Evolutionary conservation across 1,284 basidiomycete species (phyloP).

Genomic region (Mycena sp.): DNA sequence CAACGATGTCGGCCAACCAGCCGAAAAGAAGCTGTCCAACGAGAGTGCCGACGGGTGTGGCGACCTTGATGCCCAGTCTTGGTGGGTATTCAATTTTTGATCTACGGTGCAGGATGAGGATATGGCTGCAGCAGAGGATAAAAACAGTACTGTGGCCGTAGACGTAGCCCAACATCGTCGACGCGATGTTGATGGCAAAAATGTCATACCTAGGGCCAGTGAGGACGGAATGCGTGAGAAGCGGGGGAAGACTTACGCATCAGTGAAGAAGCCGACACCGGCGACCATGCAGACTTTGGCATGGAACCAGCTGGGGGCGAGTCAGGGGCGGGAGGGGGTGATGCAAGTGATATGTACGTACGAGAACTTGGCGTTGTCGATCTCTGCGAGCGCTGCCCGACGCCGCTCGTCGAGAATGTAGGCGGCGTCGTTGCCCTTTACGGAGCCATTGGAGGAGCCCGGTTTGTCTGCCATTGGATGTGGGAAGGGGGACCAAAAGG

Average conservation of each 20-base stretch:
- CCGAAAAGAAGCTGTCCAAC: conserved; percentile 74
- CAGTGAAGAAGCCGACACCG: conserved; percentile 86
- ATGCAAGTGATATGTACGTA: neutral
- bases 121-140: neutral
- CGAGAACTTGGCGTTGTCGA: conserved; percentile 80
- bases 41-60: conserved; percentile 60
- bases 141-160: conserved; percentile 54
- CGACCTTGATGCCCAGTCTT: conserved; percentile 75
- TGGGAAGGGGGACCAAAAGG: neutral
- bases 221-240: neutral
- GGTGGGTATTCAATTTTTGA: conserved; percentile 52
- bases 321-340: neutral
- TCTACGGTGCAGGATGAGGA: neutral
- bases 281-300: conserved; percentile 78
- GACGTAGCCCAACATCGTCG: conserved; percentile 80
- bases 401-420: conserved; percentile 59
- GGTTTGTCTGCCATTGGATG: conserved; percentile 16
- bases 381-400: conserved; percentile 77
- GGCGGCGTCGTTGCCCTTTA: neutral
- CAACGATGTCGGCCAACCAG: conserved; percentile 75
- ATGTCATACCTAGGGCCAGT: conserved; percentile 65
- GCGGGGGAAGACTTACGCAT: conserved; percentile 61
- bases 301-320: conserved; percentile 64
- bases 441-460: conserved; percentile 4
- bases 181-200: conserved; percentile 81